Evolutionary conservation across 495 filamentous ascomycete genomes (phyloP), one percentile per base, ranked within the genome.

Genomic region (Daldinia caldariorum): DNA sequence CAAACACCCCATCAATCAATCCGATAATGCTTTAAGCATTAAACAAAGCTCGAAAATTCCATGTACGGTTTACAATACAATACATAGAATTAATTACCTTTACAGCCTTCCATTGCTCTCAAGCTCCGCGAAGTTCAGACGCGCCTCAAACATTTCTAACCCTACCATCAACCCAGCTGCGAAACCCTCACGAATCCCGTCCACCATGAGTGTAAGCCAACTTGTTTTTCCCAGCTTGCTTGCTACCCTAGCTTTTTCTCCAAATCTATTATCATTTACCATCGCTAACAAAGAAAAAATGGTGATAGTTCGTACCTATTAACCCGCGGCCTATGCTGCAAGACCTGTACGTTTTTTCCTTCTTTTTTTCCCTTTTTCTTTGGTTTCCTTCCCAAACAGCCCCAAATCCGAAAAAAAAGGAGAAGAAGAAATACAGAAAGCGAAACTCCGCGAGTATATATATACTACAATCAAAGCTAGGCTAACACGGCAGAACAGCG

Each of bases 281-380:
- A n/a, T 26, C 26, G 26, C 26, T 14, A 47, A 60, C 70, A 61
- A 68, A 72, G 34, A 22, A 29, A 57, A 58, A 22, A 43, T 16
- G 3, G 2, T 2, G 32, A 61, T 72, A 92, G 88, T 90, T 94
- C 79, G 88, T 93, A 79, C 93, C 94, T 29, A 83, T 97, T 73
- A 97, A 97, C 83, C 93, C 93, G 63, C 91, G 92, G 76, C 94
- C 93, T 3, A 92, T 93, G 87, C 86, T 97, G 72, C 91, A 96
- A 82, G 87, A 88, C 69, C 86, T 92, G 92, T 94, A 90, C 74
- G 90, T 85, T 18, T n/a, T n/a, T n/a, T n/a, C n/a, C n/a, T n/a
- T n/a, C n/a, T n/a, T n/a, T n/a, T n/a, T n/a, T n/a, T n/a, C n/a
- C 61, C n/a, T 57, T 38, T 35, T 22, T 37, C 55, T 69, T 16